phyloP scores from a whole-genome alignment of 148 eudicot species.

The Vaccinium myrtillus region DNA sequence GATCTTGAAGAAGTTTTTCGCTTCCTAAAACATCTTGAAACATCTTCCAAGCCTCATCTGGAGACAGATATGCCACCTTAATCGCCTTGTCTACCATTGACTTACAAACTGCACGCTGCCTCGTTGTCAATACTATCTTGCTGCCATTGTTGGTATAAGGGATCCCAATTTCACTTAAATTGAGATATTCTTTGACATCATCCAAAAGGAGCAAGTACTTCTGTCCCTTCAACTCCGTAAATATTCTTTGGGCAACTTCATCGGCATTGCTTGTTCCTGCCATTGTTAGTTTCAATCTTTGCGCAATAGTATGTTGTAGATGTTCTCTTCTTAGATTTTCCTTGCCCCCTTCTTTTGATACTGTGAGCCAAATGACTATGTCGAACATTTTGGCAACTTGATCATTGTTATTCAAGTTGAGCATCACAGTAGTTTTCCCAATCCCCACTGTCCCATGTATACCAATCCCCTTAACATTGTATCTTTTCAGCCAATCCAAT shows the following conservation, averaged over 20 bases:
- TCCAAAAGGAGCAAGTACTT: conserved; percentile 22
- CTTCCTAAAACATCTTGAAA: background rate
- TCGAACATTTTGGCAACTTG: conserved; percentile 16
- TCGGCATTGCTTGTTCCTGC: background rate
- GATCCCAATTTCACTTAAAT: conserved; percentile 10
- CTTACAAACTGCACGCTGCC: background rate
- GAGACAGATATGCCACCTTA: conserved; percentile 1
- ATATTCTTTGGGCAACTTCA: conserved; percentile 6
- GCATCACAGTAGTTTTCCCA: conserved; percentile 19
- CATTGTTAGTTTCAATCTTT: conserved; percentile 1
- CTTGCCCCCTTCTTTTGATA: conserved; percentile 1
- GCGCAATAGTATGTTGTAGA: background rate
- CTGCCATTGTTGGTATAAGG: background rate
- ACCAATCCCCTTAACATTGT: background rate
- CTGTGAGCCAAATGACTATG: conserved; percentile 10
- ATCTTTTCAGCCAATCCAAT: background rate
- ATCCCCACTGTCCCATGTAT: conserved; percentile 13
- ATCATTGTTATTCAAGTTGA: conserved; percentile 20
- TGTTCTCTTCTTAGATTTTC: conserved; percentile 13
- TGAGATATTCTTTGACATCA: conserved; percentile 21
- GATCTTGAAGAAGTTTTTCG: background rate
- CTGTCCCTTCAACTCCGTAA: background rate
- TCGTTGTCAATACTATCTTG: conserved; percentile 22
- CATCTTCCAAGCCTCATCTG: conserved; percentile 20
- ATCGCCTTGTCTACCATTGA: background rate